phyloP scores from a whole-genome alignment of 208 protist genomes.

The Leptomonas pyrrhocoris region DNA sequence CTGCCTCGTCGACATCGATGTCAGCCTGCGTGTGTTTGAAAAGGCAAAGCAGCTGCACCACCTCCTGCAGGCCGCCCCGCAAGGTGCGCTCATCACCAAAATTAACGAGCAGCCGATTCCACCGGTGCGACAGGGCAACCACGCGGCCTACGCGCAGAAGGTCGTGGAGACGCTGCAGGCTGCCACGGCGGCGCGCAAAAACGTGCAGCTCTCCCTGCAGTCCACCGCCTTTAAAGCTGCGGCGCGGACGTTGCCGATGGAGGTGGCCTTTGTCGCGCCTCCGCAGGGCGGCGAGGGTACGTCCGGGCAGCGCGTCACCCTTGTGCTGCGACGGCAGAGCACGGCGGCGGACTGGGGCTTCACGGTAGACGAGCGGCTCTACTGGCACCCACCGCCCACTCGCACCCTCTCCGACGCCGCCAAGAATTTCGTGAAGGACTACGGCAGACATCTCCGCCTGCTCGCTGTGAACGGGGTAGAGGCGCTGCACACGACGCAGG shows the following conservation, averaged over 20 bases:
- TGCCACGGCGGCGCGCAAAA: constrained; percentile 29
- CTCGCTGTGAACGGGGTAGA: constrained; percentile 72
- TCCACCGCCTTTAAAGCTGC: constrained; percentile 37
- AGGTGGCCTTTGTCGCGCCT: constrained; percentile 50
- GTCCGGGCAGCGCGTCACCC: constrained; percentile 53
- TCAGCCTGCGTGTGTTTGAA: constrained; percentile 49
- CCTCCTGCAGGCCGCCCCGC: constrained; percentile 39
- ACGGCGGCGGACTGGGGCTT: constrained; percentile 39
- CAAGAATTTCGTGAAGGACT: constrained; percentile 37
- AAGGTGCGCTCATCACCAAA: constrained; percentile 46
- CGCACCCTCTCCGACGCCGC: constrained; percentile 23
- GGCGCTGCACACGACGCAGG: constrained; percentile 49
- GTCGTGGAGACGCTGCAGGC: constrained; percentile 28
- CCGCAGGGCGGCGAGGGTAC: constrained; percentile 58
- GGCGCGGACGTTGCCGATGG: constrained; percentile 29
- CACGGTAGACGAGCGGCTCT: constrained; percentile 34
- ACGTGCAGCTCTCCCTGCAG: constrained; percentile 43
- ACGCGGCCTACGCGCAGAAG: constrained; percentile 15
- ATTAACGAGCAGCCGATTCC: constrained; percentile 46
- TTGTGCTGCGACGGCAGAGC: constrained; percentile 45
- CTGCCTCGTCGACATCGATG: constrained; percentile 64
- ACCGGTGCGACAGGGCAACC: constrained; percentile 4
- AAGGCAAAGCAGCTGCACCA: constrained; percentile 55
- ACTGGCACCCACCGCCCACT: constrained; percentile 21
- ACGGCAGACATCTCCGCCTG: constrained; percentile 45